Percentiles rank a stretch among this genome's conserved stretches.
Conservation (phyloP, 2,329 filamentous ascomycete species). For the Annulohypoxylon truncatum region DNA sequence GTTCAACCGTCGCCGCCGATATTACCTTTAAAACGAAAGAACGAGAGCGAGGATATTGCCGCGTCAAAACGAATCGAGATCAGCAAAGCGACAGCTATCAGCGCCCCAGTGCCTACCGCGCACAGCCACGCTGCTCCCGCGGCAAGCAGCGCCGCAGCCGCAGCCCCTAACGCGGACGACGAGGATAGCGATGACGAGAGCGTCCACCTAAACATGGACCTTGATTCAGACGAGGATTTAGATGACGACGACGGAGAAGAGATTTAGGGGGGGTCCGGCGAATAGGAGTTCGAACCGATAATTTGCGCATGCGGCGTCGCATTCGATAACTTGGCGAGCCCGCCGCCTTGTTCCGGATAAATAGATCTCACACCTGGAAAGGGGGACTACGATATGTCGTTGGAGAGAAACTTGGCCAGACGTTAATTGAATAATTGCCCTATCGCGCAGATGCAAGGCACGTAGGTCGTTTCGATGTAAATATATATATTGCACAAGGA, state of each 20-base stretch:
- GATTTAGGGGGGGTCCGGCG: background rate
- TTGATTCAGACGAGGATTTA: slow-evolving; percentile 55
- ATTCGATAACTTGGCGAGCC: slow-evolving; percentile 30
- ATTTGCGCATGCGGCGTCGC: slow-evolving; percentile 17
- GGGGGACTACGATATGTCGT: background rate
- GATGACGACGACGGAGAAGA: slow-evolving; percentile 50
- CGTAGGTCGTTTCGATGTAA: slow-evolving; percentile 6
- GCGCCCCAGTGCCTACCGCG: slow-evolving; percentile 19
- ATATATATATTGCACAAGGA: background rate
- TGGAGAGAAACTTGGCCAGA: background rate
- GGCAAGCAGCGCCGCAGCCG: background rate
- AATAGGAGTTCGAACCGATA: slow-evolving; percentile 32
- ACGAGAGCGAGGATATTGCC: slow-evolving; percentile 52
- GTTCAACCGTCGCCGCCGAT: slow-evolving; percentile 26
- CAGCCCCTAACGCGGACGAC: slow-evolving; percentile 52
- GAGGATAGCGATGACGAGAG: slow-evolving; percentile 63
- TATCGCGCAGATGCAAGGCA: slow-evolving; percentile 37
- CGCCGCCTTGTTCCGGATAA: slow-evolving; percentile 34
- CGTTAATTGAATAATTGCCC: slow-evolving; percentile 17
- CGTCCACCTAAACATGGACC: slow-evolving; percentile 69
- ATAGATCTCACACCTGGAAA: slow-evolving; percentile 18
- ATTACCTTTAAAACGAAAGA: slow-evolving; percentile 57
- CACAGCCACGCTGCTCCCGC: slow-evolving; percentile 19
- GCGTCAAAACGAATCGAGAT: slow-evolving; percentile 55
- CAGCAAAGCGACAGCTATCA: slow-evolving; percentile 39